Evolutionary conservation across 2,329 filamentous ascomycete species (phyloP).

Genomic region (Calonectria crousiana): DNA sequence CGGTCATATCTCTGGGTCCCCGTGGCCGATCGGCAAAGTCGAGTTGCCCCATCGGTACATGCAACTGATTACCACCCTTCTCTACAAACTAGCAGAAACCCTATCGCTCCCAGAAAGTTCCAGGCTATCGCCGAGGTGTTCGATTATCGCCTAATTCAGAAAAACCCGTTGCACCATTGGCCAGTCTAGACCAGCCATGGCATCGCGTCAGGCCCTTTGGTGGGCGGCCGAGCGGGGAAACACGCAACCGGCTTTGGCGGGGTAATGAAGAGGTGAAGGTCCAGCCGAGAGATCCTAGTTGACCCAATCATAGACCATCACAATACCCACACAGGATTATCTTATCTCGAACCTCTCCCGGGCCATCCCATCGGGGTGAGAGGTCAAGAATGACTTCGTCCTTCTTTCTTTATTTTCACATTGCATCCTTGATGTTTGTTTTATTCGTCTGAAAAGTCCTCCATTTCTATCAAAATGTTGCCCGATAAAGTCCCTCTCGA

Average conservation of each 20-base stretch:
- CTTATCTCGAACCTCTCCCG: neutral
- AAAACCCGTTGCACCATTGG: neutral
- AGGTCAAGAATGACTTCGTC: too few relatives aligned
- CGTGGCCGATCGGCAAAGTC: neutral
- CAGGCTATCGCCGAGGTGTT: neutral
- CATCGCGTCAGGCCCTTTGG: neutral
- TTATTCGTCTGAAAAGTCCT: neutral
- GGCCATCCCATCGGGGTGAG: neutral
- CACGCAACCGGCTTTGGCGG: neutral
- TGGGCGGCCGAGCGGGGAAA: neutral
- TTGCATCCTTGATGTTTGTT: neutral
- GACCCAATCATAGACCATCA: neutral
- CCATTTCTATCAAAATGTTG: neutral
- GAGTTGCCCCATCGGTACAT: neutral
- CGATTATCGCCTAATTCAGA: neutral
- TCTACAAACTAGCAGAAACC: neutral
- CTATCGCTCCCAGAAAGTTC: neutral
- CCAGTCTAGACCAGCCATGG: neutral
- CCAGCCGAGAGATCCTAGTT: neutral
- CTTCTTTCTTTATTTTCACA: neutral
- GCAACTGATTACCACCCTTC: neutral
- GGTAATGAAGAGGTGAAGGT: constrained; percentile 13
- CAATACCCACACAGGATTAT: neutral
- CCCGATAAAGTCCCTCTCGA: neutral
- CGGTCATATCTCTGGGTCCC: neutral